Evolutionary conservation across 805 yeast species (phyloP).

Genomic region (Ogataea saltuana): DNA sequence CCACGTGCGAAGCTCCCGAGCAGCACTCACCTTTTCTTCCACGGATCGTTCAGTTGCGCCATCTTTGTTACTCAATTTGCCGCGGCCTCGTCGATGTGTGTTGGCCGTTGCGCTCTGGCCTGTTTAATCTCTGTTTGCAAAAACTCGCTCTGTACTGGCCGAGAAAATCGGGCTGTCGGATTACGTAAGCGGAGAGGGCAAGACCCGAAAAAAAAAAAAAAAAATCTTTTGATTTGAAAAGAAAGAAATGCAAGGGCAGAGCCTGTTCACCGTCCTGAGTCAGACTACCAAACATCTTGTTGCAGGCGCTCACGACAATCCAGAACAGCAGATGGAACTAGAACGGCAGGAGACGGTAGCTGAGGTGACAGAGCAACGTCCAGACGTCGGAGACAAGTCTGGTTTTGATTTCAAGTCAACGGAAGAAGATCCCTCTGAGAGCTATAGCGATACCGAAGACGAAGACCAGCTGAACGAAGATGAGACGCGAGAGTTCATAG

Average conservation of each 20-base stretch:
- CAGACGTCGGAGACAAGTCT: not conserved
- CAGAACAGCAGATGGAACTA: not conserved
- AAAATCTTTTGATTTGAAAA: not conserved
- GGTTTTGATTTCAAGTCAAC: not conserved
- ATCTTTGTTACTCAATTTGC: slow-evolving; percentile 14
- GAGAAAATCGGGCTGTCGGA: not conserved
- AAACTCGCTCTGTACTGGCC: slow-evolving; percentile 6
- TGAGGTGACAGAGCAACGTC: not conserved
- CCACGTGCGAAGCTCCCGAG: not conserved
- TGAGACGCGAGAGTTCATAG: slow-evolving; percentile 26
- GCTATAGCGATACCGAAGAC: slow-evolving; percentile 6
- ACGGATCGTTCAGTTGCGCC: slow-evolving; percentile 41
- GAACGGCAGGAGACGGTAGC: not conserved
- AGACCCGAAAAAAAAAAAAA: not conserved
- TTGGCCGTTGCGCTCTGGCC: not conserved
- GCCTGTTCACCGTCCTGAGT: too few relatives aligned
- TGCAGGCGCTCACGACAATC: not conserved
- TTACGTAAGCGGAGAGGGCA: not conserved
- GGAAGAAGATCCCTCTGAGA: not conserved
- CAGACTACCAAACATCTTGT: too few relatives aligned
- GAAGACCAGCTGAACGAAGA: slow-evolving; percentile 9
- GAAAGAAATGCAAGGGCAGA: too few relatives aligned
- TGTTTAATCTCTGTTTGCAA: not conserved
- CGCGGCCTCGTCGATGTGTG: not conserved
- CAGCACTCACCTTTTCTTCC: slow-evolving; percentile 44